These are phyloP conservation scores for Noccaea caerulescens DNA, from an alignment of 345 rosid genomes.

Conservation along the genomic window DNA sequence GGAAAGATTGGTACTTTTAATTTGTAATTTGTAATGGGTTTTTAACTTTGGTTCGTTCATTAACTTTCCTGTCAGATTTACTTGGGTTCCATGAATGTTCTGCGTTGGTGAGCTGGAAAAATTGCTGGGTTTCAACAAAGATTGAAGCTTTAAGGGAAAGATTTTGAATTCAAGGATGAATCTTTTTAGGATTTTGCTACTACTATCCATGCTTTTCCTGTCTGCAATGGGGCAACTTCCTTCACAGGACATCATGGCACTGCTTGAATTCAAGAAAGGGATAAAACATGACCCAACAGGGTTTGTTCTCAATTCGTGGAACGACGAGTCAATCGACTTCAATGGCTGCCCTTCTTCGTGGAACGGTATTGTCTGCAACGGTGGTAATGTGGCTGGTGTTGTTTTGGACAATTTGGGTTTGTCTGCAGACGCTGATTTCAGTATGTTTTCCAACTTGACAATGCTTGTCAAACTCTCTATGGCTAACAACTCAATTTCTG, in stretches of 20 bases:
- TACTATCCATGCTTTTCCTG: constrained; percentile 53
- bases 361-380: constrained; percentile 95
- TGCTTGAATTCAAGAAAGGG: constrained; percentile 95
- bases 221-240: constrained; percentile 88
- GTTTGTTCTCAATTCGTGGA: constrained; percentile 90
- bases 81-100: constrained; percentile 30
- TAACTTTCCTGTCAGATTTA: constrained; percentile 36
- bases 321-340: constrained; percentile 91
- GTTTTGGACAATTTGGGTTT: constrained; percentile 79
- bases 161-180: constrained; percentile 49
- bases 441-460: constrained; percentile 79
- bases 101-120: constrained; percentile 27
- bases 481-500: constrained; percentile 84
- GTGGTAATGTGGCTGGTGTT: constrained; percentile 87
- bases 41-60: constrained; percentile 21
- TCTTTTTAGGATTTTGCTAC: constrained; percentile 52
- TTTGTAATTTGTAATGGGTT: neutral
- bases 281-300: constrained; percentile 97
- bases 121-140: constrained; percentile 30
- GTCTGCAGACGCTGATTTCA: constrained; percentile 79
- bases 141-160: constrained; percentile 24
- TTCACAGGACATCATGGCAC: constrained; percentile 90
- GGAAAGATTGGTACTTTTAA: constrained; percentile 14
- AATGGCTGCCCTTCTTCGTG: constrained; percentile 97
- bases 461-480: constrained; percentile 88